A percentile compares a stretch with the other conserved stretches of the same genome.
phyloP scores from a whole-genome alignment of 192 early-diverging fungal genomes.

The Diversispora eburnea region DNA sequence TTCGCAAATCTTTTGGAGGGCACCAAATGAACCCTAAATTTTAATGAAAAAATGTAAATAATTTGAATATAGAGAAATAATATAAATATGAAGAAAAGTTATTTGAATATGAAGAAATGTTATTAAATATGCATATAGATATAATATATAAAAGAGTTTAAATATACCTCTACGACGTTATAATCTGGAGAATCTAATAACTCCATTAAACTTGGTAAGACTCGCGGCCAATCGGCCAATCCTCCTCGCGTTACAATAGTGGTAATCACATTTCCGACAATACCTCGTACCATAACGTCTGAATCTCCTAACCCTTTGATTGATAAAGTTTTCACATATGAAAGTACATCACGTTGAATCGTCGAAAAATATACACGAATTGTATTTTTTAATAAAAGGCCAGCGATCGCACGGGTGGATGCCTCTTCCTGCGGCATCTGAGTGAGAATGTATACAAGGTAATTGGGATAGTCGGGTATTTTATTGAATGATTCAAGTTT shows the following conservation, averaged over 20 bases:
- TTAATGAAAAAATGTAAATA: background rate
- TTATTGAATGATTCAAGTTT: conserved; percentile 70
- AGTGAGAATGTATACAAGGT: conserved; percentile 85
- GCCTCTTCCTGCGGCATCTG: conserved; percentile 61
- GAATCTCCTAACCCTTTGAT: conserved; percentile 61
- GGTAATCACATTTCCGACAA: conserved; percentile 86
- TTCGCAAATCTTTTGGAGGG: conserved; percentile 94
- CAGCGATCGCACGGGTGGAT: conserved; percentile 77
- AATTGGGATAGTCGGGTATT: conserved; percentile 86
- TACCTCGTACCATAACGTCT: conserved; percentile 67
- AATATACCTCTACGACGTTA: conserved; percentile 71
- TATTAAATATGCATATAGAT: background rate
- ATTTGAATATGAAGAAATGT: background rate
- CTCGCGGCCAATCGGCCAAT: conserved; percentile 78
- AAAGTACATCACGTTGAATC: conserved; percentile 57
- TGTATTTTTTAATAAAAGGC: conserved; percentile 77
- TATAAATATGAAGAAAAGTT: background rate
- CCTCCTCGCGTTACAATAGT: conserved; percentile 72
- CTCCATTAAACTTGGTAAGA: conserved; percentile 73
- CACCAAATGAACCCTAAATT: conserved; percentile 73
- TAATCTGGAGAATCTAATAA: conserved; percentile 69
- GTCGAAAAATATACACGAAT: conserved; percentile 53
- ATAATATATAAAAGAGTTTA: background rate
- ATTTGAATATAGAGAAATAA: too few species aligned
- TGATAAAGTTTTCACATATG: conserved; percentile 60